Evolutionary conservation across 2,329 filamentous ascomycete species (phyloP).

Genomic region (Scedosporium boydii): DNA sequence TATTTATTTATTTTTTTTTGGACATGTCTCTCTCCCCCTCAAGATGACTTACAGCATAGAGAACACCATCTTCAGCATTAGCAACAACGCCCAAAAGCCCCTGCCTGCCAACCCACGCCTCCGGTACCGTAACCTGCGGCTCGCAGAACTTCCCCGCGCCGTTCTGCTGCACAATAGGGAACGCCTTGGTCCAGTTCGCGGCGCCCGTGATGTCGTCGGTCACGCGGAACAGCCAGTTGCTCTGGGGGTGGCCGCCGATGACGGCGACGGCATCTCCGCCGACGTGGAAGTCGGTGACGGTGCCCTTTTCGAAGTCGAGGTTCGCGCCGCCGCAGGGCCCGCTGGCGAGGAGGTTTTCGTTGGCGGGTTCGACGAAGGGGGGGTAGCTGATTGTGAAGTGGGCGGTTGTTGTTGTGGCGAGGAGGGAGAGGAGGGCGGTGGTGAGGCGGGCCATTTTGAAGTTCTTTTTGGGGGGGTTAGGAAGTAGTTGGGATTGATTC

Average conservation of each 20-base stretch:
- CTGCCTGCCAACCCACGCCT: conserved; percentile 41
- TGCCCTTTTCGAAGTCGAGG: conserved; percentile 28
- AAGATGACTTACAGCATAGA: conserved; percentile 40
- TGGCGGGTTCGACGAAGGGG: conserved; percentile 34
- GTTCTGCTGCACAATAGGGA: conserved; percentile 42
- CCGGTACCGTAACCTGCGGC: conserved; percentile 36
- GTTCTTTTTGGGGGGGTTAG: not conserved
- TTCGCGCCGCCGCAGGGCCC: conserved; percentile 47
- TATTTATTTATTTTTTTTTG: no score
- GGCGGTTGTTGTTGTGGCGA: conserved; percentile 32
- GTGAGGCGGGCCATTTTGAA: conserved; percentile 15
- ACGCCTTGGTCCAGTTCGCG: conserved; percentile 45
- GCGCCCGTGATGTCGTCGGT: conserved; percentile 38
- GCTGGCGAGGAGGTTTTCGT: conserved; percentile 33
- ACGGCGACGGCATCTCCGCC: conserved; percentile 43
- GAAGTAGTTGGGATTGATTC: not conserved
- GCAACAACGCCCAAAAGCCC: conserved; percentile 44
- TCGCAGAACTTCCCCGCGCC: conserved; percentile 46
- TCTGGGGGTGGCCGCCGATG: conserved; percentile 38
- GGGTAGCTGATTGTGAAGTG: conserved; percentile 46
- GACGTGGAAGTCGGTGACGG: conserved; percentile 48
- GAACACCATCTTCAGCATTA: conserved; percentile 42
- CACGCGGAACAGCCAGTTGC: conserved; percentile 48
- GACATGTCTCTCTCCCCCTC: no score
- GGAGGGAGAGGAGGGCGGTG: conserved; percentile 21